phyloP scores from a whole-genome alignment of 2,329 filamentous ascomycete species.

The Colletotrichum theobromicola region DNA sequence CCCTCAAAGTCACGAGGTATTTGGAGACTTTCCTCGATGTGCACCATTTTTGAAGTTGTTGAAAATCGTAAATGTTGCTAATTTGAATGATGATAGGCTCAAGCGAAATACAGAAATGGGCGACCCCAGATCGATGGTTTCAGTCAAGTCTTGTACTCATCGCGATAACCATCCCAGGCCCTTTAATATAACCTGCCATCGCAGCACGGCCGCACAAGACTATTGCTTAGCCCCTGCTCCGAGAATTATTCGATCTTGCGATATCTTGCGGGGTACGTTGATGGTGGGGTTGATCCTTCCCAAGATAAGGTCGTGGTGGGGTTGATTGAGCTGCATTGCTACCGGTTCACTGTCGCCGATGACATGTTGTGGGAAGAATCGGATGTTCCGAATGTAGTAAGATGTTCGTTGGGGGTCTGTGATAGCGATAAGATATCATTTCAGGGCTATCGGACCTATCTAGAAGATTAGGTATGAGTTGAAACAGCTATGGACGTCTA shows the following conservation, averaged over 20 bases:
- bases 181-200: neutral
- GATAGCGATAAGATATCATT: neutral
- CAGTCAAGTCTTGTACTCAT: neutral
- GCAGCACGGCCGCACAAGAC: neutral
- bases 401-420: neutral
- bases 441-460: neutral
- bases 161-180: fast-evolving
- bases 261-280: neutral
- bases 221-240: neutral
- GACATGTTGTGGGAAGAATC: neutral
- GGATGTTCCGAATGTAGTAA: neutral
- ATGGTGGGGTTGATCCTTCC: neutral
- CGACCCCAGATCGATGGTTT: neutral
- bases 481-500: neutral
- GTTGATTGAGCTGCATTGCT: neutral
- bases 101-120: neutral
- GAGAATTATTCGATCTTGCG: neutral
- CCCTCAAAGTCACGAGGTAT: constrained; percentile 29
- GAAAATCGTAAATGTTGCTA: neutral
- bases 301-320: neutral
- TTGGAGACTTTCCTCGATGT: neutral
- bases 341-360: neutral
- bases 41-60: neutral
- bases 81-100: neutral
- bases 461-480: neutral